A percentile compares a stretch with the other conserved stretches of the same genome.
Evolutionary conservation across 2,329 filamentous ascomycete species (phyloP).

Genomic region (Metarhizium rileyi): DNA sequence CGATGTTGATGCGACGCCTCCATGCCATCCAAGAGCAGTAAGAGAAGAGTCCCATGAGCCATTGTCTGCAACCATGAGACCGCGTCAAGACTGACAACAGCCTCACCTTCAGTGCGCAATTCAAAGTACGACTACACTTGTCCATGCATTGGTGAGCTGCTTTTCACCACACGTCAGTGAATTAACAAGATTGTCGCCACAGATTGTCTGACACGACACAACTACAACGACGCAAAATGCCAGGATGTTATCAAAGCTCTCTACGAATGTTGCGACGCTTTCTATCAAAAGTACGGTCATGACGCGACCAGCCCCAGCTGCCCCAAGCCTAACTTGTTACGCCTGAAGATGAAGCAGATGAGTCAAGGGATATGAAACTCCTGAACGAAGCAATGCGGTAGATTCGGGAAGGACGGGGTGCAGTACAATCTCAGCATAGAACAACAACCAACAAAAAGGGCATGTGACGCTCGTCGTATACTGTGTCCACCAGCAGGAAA

Average conservation of each 20-base stretch:
- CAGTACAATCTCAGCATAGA: background rate
- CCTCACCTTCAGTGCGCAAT: conserved; percentile 63
- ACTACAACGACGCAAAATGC: conserved; percentile 80
- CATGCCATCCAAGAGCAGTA: conserved; percentile 79
- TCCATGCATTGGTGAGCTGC: background rate
- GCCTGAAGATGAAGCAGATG: conserved; percentile 76
- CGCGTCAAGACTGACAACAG: background rate
- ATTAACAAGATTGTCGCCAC: conserved; percentile 3
- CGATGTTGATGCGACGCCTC: conserved; percentile 63
- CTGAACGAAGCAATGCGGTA: too few species aligned
- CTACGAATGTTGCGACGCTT: conserved; percentile 86
- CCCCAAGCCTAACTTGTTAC: conserved; percentile 69
- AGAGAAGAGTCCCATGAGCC: conserved; percentile 20
- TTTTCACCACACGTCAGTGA: background rate
- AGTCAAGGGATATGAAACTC: conserved; percentile 25
- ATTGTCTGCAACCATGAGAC: background rate
- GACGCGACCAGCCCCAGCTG: conserved; percentile 71
- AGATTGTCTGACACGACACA: conserved; percentile 80
- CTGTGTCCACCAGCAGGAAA: conserved; percentile 34
- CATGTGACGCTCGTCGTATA: conserved; percentile 37
- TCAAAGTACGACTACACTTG: conserved; percentile 49
- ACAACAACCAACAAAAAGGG: conserved; percentile 8
- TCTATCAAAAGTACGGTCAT: conserved; percentile 74
- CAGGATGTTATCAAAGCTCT: conserved; percentile 68
- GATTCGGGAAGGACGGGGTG: too few species aligned